phyloP scores from a whole-genome alignment of 371 early-diverging fungal species.

The Lichtheimia corymbifera region DNA sequence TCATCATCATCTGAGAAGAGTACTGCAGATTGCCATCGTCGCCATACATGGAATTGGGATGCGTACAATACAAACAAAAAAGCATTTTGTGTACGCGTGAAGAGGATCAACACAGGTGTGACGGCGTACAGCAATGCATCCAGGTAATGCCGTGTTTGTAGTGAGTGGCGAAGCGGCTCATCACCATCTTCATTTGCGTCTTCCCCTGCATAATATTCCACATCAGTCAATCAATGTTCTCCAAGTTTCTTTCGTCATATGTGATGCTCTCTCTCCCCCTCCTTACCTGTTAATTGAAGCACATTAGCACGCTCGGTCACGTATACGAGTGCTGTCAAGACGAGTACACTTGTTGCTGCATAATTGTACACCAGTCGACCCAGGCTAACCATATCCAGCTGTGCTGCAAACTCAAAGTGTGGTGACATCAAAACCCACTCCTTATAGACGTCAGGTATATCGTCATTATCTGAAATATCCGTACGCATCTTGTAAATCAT shows the following conservation, averaged over 20 bases:
- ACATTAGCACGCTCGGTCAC: conserved; percentile 25
- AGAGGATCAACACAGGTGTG: conserved; percentile 59
- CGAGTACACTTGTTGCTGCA: conserved; percentile 30
- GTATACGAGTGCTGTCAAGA: conserved; percentile 30
- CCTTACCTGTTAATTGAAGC: conserved; percentile 4
- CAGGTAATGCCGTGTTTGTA: conserved; percentile 15
- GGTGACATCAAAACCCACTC: conserved; percentile 1
- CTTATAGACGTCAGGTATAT: conserved; percentile 21
- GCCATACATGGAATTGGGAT: conserved; percentile 46
- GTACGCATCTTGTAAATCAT: conserved; percentile 11
- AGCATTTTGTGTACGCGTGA: conserved; percentile 64
- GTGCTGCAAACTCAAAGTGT: conserved; percentile 24
- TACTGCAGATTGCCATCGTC: conserved; percentile 33
- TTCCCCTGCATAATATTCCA: neutral
- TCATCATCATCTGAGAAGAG: neutral
- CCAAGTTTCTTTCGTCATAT: no score
- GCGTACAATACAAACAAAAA: conserved; percentile 59
- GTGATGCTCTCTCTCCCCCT: no score
- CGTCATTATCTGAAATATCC: conserved; percentile 7
- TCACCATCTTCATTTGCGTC: neutral
- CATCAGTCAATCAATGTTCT: neutral
- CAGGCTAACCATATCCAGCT: conserved; percentile 30
- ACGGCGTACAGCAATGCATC: conserved; percentile 29
- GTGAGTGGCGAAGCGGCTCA: conserved; percentile 2
- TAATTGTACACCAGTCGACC: conserved; percentile 46